phyloP scores from a whole-genome alignment of 768 basidiomycete genomes.

The Mycena haematopus region DNA sequence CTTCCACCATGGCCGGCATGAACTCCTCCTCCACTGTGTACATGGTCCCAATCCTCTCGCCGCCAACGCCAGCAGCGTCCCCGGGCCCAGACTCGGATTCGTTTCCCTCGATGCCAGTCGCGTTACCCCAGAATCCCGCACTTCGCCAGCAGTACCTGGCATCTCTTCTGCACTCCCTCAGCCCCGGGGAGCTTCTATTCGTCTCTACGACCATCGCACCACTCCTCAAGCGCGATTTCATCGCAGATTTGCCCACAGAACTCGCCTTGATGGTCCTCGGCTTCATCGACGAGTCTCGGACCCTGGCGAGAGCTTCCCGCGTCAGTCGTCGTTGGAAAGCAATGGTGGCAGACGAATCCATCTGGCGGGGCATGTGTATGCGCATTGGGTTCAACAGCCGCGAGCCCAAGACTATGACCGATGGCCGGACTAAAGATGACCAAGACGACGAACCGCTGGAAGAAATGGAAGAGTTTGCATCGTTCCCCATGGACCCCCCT shows the following conservation, averaged over 20 bases:
- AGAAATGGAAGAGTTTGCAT: conserved; percentile 41
- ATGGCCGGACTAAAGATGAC: conserved; percentile 22
- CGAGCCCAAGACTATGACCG: conserved; percentile 27
- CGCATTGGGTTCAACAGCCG: conserved; percentile 54
- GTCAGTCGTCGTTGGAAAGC: conserved; percentile 78
- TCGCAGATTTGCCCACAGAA: conserved; percentile 67
- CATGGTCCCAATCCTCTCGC: conserved; percentile 58
- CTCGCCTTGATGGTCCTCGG: conserved; percentile 75
- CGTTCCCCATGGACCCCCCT: conserved; percentile 47
- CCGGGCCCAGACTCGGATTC: conserved; percentile 44
- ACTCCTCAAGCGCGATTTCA: conserved; percentile 68
- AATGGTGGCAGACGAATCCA: conserved; percentile 73
- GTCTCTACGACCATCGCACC: conserved; percentile 69
- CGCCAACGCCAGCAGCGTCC: conserved; percentile 69
- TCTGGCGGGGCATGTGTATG: conserved; percentile 82
- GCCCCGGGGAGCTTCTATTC: conserved; percentile 67
- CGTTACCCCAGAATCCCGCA: conserved; percentile 41
- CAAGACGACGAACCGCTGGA: conserved; percentile 39
- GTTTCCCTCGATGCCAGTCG: conserved; percentile 33
- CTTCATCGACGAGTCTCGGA: conserved; percentile 77
- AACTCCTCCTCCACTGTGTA: conserved; percentile 42
- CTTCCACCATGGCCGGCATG: conserved; percentile 16
- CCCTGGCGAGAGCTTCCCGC: conserved; percentile 69
- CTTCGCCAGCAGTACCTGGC: conserved; percentile 59
- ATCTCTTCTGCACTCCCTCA: conserved; percentile 58